Evolutionary conservation across 2,329 filamentous ascomycete species (phyloP).

Genomic region (Fusarium heterosporum): DNA sequence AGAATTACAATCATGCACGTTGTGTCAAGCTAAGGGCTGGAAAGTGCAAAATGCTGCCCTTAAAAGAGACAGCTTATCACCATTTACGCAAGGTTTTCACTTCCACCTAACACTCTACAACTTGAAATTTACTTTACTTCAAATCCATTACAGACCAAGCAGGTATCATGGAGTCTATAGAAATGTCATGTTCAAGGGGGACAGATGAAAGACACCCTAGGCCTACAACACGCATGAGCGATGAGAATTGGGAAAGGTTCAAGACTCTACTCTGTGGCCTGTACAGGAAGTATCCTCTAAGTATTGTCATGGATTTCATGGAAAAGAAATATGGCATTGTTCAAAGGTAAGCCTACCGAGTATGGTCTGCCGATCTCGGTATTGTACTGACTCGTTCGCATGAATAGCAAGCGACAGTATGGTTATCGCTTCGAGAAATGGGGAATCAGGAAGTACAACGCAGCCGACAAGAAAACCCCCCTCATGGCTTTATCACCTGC

Average conservation of each 20-base stretch:
- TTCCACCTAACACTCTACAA: not conserved
- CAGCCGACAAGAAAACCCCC: slow-evolving; percentile 30
- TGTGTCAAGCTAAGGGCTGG: not conserved
- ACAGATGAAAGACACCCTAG: slow-evolving; percentile 22
- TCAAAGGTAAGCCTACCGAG: slow-evolving; percentile 36
- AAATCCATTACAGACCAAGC: not conserved
- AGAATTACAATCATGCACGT: slow-evolving; percentile 7
- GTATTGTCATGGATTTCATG: slow-evolving; percentile 40
- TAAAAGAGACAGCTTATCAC: slow-evolving; percentile 21
- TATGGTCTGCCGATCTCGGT: not conserved
- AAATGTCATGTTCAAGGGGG: slow-evolving; percentile 16
- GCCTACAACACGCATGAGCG: slow-evolving; percentile 42
- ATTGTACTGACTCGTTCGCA: slow-evolving; percentile 4
- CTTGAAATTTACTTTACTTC: not conserved
- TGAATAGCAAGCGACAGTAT: slow-evolving; percentile 48
- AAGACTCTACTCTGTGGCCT: slow-evolving; percentile 38
- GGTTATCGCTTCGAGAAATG: slow-evolving; percentile 49
- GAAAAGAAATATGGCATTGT: slow-evolving; percentile 26
- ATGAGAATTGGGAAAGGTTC: slow-evolving; percentile 39
- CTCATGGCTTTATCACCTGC: slow-evolving; percentile 3
- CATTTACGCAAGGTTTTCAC: not conserved
- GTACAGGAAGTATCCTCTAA: slow-evolving; percentile 39
- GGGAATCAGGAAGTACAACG: slow-evolving; percentile 46
- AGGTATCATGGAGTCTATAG: slow-evolving; percentile 24
- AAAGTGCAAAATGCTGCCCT: slow-evolving; percentile 28